phyloP scores from a whole-genome alignment of 371 early-diverging fungal genomes.

The Syncephalastrum sp. region DNA sequence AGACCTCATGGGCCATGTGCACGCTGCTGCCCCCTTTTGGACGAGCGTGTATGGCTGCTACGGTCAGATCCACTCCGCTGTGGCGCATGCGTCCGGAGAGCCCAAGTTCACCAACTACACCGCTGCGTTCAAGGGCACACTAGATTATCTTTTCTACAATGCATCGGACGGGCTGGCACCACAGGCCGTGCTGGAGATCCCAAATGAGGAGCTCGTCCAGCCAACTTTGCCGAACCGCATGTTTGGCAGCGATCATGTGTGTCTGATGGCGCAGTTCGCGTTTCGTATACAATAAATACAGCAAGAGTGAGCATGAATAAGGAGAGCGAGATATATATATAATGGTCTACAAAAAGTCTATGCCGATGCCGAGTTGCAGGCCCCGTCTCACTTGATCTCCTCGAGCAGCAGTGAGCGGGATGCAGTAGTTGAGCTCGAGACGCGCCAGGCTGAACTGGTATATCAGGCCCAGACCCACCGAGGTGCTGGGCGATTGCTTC shows the following conservation, averaged over 20 bases:
- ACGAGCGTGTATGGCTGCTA: constrained; percentile 34
- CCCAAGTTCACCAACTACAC: constrained; percentile 57
- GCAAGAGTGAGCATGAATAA: too few relatives aligned
- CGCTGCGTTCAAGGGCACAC: constrained; percentile 47
- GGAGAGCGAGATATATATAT: too few relatives aligned
- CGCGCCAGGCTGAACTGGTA: constrained; percentile 84
- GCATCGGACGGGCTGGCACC: constrained; percentile 17
- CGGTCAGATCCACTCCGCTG: constrained; percentile 14
- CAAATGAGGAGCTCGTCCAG: constrained; percentile 35
- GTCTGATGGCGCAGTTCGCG: constrained; percentile 37
- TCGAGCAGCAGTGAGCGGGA: constrained; percentile 74
- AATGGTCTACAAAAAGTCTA: constrained; percentile 71
- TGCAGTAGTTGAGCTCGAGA: constrained; percentile 86
- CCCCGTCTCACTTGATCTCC: constrained; percentile 81
- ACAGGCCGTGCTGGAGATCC: constrained; percentile 32
- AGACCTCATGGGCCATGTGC: constrained; percentile 13
- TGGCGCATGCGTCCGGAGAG: constrained; percentile 32
- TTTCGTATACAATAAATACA: neutral
- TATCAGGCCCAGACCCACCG: constrained; percentile 82
- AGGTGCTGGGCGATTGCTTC: constrained; percentile 61
- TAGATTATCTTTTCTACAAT: constrained; percentile 53
- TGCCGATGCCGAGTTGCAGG: constrained; percentile 84
- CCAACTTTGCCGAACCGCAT: constrained; percentile 54
- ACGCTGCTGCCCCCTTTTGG: constrained; percentile 22
- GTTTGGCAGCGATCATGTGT: constrained; percentile 62